phyloP scores from a whole-genome alignment of 805 yeast species.

The Wickerhamomyces silvicola region DNA sequence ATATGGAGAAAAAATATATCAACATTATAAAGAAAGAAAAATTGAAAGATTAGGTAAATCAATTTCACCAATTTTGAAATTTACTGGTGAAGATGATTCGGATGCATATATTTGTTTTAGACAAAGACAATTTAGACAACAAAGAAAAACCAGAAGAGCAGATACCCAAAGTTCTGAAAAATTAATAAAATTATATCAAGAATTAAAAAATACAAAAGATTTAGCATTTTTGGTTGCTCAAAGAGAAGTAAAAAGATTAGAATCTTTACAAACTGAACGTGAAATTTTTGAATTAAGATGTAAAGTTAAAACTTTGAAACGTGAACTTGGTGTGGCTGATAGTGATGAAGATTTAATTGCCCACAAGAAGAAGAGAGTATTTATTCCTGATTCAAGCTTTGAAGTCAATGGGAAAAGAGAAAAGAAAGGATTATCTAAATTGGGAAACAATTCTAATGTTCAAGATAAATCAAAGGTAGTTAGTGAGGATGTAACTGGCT shows the following conservation, averaged over 20 bases:
- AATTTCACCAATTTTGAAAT: slow-evolving; percentile 68
- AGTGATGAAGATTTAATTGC: slow-evolving; percentile 80
- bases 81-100: slow-evolving; percentile 80
- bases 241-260: slow-evolving; percentile 62
- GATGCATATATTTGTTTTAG: slow-evolving; percentile 96
- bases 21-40: slow-evolving; percentile 77
- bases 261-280: slow-evolving; percentile 54
- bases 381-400: slow-evolving; percentile 12
- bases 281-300: slow-evolving; percentile 69
- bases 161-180: slow-evolving; percentile 88
- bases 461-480: slow-evolving; percentile 14
- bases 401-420: slow-evolving; percentile 10
- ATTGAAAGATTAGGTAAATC: slow-evolving; percentile 62
- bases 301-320: slow-evolving; percentile 64
- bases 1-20: slow-evolving; percentile 65
- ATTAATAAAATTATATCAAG: slow-evolving; percentile 63
- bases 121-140: slow-evolving; percentile 90
- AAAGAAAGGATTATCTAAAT: slow-evolving; percentile 16
- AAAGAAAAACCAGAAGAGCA: slow-evolving; percentile 92
- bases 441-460: slow-evolving; percentile 11
- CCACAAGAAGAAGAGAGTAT: slow-evolving; percentile 59
- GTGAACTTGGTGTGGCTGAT: slow-evolving; percentile 69
- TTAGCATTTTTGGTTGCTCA: slow-evolving; percentile 64
- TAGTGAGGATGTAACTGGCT: slow-evolving; percentile 16
- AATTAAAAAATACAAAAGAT: slow-evolving; percentile 68